Conservation (phyloP, 176 grass and related monocot genomes). For the Oryza officinalis region DNA sequence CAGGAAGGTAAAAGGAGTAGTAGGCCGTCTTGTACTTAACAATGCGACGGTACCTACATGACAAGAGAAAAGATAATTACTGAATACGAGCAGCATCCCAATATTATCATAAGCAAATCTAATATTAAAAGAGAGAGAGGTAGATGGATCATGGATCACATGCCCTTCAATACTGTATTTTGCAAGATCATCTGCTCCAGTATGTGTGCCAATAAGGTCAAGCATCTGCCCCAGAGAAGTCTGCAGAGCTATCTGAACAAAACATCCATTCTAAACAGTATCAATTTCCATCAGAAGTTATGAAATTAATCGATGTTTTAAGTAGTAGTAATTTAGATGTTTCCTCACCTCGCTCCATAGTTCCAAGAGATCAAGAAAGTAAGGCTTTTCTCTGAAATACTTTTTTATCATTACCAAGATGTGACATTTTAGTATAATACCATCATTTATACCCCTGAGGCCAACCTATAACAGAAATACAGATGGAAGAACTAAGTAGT, state of each 20-base stretch:
- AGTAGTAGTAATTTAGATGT: neutral
- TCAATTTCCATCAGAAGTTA: neutral
- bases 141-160: conserved; percentile 2
- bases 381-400: conserved; percentile 52
- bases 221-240: conserved; percentile 67
- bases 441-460: conserved; percentile 57
- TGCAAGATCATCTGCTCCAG: conserved; percentile 36
- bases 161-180: conserved; percentile 61
- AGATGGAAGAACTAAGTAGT: neutral
- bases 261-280: neutral
- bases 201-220: conserved; percentile 57
- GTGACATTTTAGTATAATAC: conserved; percentile 58
- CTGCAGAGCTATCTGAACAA: conserved; percentile 50
- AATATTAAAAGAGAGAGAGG: neutral
- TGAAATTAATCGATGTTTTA: neutral
- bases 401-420: conserved; percentile 36
- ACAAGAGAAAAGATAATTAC: neutral
- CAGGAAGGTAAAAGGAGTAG: conserved; percentile 70
- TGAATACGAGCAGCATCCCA: neutral
- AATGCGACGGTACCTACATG: conserved; percentile 53
- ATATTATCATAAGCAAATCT: neutral
- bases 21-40: conserved; percentile 68
- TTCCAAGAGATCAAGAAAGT: conserved; percentile 44
- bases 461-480: conserved; percentile 40
- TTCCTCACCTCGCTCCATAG: conserved; percentile 50